Percentiles rank a stretch among this genome's conserved stretches.
phyloP scores from a whole-genome alignment of 805 yeast species.

The Wickerhamiella kazuoi region DNA sequence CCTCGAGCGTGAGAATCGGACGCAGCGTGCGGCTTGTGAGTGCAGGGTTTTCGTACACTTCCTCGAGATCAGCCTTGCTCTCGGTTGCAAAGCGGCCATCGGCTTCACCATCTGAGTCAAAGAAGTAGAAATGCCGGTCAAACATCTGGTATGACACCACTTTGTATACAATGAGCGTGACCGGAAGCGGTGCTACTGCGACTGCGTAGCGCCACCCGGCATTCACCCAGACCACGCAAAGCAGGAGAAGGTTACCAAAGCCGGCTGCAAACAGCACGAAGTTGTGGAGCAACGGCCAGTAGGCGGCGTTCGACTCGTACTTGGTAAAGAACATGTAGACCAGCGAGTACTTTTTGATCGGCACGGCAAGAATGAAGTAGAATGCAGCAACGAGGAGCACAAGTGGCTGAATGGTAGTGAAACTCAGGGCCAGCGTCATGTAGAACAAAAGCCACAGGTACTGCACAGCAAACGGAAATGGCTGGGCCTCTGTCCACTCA shows the following conservation, averaged over 20 bases:
- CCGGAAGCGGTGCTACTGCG: constrained; percentile 18
- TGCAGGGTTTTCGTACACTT: constrained; percentile 12
- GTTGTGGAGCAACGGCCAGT: constrained; percentile 22
- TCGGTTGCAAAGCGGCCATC: background rate
- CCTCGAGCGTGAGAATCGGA: constrained; percentile 6
- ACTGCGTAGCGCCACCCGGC: constrained; percentile 20
- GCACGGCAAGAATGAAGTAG: constrained; percentile 17
- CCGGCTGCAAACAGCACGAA: constrained; percentile 19
- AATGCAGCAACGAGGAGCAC: constrained; percentile 19
- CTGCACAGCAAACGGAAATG: constrained; percentile 20
- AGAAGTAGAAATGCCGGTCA: constrained; percentile 10
- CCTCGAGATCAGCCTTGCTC: constrained; percentile 2
- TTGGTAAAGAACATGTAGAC: constrained; percentile 22
- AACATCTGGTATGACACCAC: constrained; percentile 7
- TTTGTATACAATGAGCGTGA: constrained; percentile 18
- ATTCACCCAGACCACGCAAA: constrained; percentile 24
- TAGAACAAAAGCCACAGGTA: constrained; percentile 21
- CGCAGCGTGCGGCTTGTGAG: constrained; percentile 1
- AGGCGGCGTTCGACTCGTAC: constrained; percentile 22
- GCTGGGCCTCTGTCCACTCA: constrained; percentile 20
- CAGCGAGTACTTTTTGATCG: constrained; percentile 21
- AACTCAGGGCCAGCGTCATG: constrained; percentile 21
- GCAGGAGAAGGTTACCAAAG: constrained; percentile 22
- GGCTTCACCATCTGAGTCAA: constrained; percentile 3
- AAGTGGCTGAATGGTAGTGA: constrained; percentile 24